Evolutionary conservation across 805 yeast genomes (phyloP).

Genomic region (Priceomyces carsonii): DNA sequence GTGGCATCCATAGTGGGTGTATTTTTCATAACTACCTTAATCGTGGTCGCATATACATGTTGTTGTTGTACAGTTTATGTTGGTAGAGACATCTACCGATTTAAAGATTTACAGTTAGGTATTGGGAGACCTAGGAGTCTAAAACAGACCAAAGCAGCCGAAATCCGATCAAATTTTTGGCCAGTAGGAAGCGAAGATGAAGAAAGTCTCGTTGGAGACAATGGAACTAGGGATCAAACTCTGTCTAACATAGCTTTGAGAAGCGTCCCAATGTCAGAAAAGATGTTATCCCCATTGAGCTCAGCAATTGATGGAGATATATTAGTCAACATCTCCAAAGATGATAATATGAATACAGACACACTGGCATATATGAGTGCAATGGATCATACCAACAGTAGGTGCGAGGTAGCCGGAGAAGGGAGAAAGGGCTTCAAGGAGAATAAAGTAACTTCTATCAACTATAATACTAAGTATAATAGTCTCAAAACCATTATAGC

Average conservation of each 20-base stretch:
- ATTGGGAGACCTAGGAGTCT: not conserved
- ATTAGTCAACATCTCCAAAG: slow-evolving; percentile 5
- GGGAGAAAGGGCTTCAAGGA: not conserved
- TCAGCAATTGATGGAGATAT: slow-evolving; percentile 4
- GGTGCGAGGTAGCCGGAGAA: not conserved
- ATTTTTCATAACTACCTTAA: not conserved
- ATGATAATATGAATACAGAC: slow-evolving; percentile 1
- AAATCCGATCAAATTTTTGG: not conserved
- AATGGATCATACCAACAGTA: not conserved
- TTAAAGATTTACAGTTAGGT: slow-evolving; percentile 3
- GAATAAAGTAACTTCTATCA: not conserved
- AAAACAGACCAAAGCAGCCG: no score
- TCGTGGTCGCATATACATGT: not conserved
- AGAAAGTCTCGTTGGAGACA: not conserved
- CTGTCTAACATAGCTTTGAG: slow-evolving; percentile 10
- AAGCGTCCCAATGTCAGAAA: slow-evolving; percentile 9
- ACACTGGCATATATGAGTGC: slow-evolving; percentile 13
- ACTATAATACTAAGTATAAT: slow-evolving; percentile 1
- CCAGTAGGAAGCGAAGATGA: not conserved
- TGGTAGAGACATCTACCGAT: slow-evolving; percentile 3
- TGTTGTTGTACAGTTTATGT: slow-evolving; percentile 9
- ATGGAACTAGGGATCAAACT: not conserved
- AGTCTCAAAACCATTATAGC: slow-evolving; percentile 12
- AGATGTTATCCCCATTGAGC: not conserved
- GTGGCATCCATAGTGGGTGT: slow-evolving; percentile 8